phyloP scores from a whole-genome alignment of 2,329 filamentous ascomycete genomes.

The Verticillium isaacii region DNA sequence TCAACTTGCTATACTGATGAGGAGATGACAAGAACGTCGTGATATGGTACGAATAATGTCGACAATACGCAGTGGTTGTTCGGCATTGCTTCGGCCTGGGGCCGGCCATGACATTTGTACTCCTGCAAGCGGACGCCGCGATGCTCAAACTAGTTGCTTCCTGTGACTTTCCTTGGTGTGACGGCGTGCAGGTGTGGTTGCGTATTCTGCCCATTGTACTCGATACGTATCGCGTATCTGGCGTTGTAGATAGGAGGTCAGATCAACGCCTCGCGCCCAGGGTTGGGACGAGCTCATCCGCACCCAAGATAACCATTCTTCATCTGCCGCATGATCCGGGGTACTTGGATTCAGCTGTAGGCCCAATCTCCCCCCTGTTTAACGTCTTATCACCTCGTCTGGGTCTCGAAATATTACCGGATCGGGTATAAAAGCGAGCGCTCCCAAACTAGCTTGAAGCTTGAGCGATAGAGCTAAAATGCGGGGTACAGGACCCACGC shows the following conservation, averaged over 20 bases:
- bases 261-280: not conserved
- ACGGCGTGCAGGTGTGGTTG: not conserved
- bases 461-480: constrained; percentile 3
- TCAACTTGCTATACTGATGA: not conserved
- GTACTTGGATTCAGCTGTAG: not conserved
- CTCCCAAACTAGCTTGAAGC: not conserved
- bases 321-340: constrained; percentile 1
- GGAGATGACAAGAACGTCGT: not conserved
- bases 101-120: not conserved
- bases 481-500: not conserved
- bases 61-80: not conserved
- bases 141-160: not conserved
- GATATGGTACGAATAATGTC: not conserved
- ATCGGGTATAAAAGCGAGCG: not conserved
- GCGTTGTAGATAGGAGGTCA: not conserved
- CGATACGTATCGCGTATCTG: not conserved
- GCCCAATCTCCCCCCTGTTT: not conserved
- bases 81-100: not conserved
- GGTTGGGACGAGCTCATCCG: not conserved
- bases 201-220: not conserved
- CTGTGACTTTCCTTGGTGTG: not conserved
- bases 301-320: not conserved
- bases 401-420: constrained; percentile 1
- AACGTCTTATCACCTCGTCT: not conserved
- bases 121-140: not conserved